These are phyloP conservation scores for Mycena rebaudengoi DNA, from an alignment of 768 basidiomycete genomes.

Conservation along the genomic window DNA sequence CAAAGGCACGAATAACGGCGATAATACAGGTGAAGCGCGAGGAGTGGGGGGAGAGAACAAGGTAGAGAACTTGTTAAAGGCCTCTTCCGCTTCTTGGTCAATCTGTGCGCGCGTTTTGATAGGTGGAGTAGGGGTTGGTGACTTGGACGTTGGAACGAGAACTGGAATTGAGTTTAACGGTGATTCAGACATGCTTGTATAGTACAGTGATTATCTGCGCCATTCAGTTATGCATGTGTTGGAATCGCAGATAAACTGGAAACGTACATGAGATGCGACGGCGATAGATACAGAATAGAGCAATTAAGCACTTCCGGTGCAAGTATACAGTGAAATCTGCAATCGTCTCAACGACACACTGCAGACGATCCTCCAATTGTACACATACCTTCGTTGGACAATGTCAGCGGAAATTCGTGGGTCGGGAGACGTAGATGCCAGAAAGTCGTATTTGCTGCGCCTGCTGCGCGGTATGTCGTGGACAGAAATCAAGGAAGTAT, in stretches of 20 bases:
- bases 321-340: not conserved
- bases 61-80: constrained; percentile 50
- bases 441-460: not conserved
- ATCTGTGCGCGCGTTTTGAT: constrained; percentile 10
- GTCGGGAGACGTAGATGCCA: not conserved
- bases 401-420: not conserved
- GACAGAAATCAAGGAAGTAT: not conserved
- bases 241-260: not conserved
- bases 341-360: not conserved
- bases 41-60: constrained; percentile 53
- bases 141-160: constrained; percentile 18
- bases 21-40: constrained; percentile 42
- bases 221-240: not conserved
- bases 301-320: not conserved
- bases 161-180: constrained; percentile 20
- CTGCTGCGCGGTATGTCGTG: not conserved
- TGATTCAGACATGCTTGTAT: constrained; percentile 25
- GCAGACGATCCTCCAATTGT: not conserved
- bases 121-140: constrained; percentile 8
- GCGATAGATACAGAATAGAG: constrained; percentile 9
- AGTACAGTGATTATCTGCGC: constrained; percentile 18
- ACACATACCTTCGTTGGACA: not conserved
- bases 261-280: constrained; percentile 17
- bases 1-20: constrained; percentile 2
- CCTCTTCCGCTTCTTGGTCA: constrained; percentile 34